These are phyloP conservation scores for Hydnum rufescens DNA, from an alignment of 768 basidiomycete genomes.

Conservation along the genomic window DNA sequence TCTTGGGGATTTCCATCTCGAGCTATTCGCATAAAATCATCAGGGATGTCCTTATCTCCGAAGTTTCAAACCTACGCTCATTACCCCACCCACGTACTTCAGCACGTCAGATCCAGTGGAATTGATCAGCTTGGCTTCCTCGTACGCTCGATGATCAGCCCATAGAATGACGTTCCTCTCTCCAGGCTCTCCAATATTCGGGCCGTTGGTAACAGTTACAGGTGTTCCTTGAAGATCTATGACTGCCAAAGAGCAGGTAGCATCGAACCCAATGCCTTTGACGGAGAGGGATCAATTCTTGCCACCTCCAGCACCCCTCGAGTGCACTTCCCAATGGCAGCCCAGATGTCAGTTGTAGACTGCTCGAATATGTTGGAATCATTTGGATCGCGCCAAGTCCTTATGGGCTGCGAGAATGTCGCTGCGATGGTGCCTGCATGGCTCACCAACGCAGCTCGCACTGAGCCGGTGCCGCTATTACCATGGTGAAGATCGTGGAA, in stretches of 20 bases:
- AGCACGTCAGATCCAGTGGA: slow-evolving; percentile 63
- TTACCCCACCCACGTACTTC: slow-evolving; percentile 88
- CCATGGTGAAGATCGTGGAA: neutral
- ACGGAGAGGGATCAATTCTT: slow-evolving; percentile 34
- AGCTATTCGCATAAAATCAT: slow-evolving; percentile 29
- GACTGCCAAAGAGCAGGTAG: slow-evolving; percentile 90
- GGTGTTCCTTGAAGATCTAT: slow-evolving; percentile 53
- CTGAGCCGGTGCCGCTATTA: slow-evolving; percentile 82
- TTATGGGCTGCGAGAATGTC: slow-evolving; percentile 62
- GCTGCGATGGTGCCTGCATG: slow-evolving; percentile 49
- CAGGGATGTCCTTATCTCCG: neutral
- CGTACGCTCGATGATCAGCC: slow-evolving; percentile 91
- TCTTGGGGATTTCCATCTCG: slow-evolving; percentile 97
- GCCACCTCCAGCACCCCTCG: slow-evolving; percentile 34
- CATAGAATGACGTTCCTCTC: slow-evolving; percentile 82
- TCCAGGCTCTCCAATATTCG: slow-evolving; percentile 38
- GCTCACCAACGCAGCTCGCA: slow-evolving; percentile 64
- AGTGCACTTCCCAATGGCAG: slow-evolving; percentile 38
- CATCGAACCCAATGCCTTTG: slow-evolving; percentile 85
- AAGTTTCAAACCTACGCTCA: slow-evolving; percentile 49
- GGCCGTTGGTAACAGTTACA: slow-evolving; percentile 51
- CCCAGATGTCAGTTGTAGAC: slow-evolving; percentile 79
- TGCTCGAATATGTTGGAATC: slow-evolving; percentile 96
- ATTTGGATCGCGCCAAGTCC: slow-evolving; percentile 61
- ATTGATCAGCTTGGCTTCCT: slow-evolving; percentile 84